Conservation (phyloP, 169 alveolate species). For the Blepharisma undulans region DNA sequence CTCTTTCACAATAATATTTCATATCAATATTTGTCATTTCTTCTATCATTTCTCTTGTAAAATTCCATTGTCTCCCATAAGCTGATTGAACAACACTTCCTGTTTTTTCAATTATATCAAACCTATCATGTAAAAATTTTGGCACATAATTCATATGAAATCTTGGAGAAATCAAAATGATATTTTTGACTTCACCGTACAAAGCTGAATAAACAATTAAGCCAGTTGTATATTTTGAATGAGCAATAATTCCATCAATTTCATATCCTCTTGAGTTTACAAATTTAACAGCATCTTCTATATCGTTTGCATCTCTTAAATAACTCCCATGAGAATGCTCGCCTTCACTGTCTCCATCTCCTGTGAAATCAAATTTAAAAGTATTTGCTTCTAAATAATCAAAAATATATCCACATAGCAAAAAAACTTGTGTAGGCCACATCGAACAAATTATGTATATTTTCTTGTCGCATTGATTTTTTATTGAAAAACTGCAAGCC, state of each 20-base stretch:
- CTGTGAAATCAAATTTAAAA: conserved; percentile 17
- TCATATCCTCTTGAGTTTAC: not conserved
- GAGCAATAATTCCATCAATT: not conserved
- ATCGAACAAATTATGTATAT: not conserved
- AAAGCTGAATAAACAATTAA: conserved; percentile 2
- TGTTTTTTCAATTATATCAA: not conserved
- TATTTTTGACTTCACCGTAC: not conserved
- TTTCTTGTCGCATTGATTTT: not conserved
- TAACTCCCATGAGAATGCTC: not conserved
- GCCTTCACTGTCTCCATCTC: conserved; percentile 36
- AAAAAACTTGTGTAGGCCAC: not conserved
- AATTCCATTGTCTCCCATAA: not conserved
- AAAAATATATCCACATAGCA: not conserved
- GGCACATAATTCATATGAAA: not conserved
- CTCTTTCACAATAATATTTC: not conserved
- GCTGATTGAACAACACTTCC: not conserved
- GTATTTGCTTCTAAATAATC: not conserved
- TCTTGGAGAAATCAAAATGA: not conserved
- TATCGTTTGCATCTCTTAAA: not conserved
- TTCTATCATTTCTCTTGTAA: not conserved
- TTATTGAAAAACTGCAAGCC: not conserved
- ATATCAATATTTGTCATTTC: not conserved
- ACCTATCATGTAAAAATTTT: not conserved
- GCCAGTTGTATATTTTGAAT: not conserved
- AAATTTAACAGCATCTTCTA: not conserved